A percentile compares a stretch with the other conserved stretches of the same genome.
Evolutionary conservation across 2,329 filamentous ascomycete genomes (phyloP).

Genomic region (Tolypocladium tundrense): DNA sequence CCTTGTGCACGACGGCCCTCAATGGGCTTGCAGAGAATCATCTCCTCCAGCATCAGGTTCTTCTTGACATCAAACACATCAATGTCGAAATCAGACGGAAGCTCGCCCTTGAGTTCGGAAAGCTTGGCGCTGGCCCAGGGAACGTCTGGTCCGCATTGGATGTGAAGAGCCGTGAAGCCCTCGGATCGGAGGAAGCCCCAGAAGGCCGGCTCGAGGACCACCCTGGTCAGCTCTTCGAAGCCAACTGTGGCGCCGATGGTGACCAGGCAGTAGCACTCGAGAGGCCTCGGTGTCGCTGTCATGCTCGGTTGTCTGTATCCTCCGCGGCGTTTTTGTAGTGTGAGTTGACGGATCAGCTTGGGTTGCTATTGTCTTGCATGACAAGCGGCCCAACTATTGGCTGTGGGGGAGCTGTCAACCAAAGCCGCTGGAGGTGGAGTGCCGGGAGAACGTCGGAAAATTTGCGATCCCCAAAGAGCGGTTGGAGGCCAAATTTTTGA

Average conservation of each 20-base stretch:
- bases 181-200: constrained; percentile 46
- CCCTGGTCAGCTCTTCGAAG: constrained; percentile 61
- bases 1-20: constrained; percentile 47
- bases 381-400: not conserved
- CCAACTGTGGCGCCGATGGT: constrained; percentile 88
- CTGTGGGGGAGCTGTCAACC: not conserved
- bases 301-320: constrained; percentile 1
- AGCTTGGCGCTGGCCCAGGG: constrained; percentile 18
- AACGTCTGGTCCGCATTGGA: constrained; percentile 73
- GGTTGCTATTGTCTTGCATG: not conserved
- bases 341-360: not conserved
- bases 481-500: constrained; percentile 21
- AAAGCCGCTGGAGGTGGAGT: not conserved
- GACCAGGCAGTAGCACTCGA: constrained; percentile 55
- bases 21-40: constrained; percentile 41
- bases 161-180: constrained; percentile 59
- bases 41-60: constrained; percentile 31
- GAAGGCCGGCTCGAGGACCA: constrained; percentile 53
- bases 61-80: constrained; percentile 20
- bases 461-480: constrained; percentile 1
- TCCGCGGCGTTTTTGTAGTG: not conserved
- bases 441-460: constrained; percentile 16
- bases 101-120: constrained; percentile 7
- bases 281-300: not conserved
- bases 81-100: constrained; percentile 15